Conservation (phyloP, 768 basidiomycete species). For the Boletus pseudo-olivaceus region DNA sequence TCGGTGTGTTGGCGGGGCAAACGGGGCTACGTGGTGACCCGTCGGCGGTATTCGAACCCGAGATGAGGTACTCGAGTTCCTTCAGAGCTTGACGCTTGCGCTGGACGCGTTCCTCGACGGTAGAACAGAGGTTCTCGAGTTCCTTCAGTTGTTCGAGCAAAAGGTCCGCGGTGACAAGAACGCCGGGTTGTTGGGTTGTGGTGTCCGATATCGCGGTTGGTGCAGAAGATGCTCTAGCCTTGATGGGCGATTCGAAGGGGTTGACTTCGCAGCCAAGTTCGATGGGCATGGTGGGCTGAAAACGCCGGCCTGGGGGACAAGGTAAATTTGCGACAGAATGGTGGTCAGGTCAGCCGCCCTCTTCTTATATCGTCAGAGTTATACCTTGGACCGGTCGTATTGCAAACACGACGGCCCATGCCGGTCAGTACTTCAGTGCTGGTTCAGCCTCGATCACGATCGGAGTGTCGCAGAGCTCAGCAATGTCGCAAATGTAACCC, state of each 20-base stretch:
- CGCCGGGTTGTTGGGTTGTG: conserved; percentile 11
- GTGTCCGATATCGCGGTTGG: neutral
- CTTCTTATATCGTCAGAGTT: conserved; percentile 12
- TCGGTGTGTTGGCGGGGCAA: conserved; percentile 24
- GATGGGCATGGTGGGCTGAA: conserved; percentile 7
- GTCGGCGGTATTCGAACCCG: conserved; percentile 6
- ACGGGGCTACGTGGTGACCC: conserved; percentile 15
- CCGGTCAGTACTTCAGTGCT: too few relatives aligned
- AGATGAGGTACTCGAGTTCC: conserved; percentile 23
- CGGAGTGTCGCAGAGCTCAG: neutral
- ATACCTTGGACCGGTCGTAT: conserved; percentile 9
- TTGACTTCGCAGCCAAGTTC: conserved; percentile 1
- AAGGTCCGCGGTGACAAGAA: conserved; percentile 31
- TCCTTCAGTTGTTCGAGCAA: conserved; percentile 24
- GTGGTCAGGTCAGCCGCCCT: neutral
- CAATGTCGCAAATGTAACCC: neutral
- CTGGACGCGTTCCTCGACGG: conserved; percentile 23
- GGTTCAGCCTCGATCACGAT: neutral
- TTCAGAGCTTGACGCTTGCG: conserved; percentile 21
- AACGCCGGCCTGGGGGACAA: neutral
- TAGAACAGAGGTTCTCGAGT: conserved; percentile 22
- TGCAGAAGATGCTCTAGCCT: neutral
- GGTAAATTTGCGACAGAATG: neutral
- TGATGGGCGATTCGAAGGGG: conserved; percentile 24
- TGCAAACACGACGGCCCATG: conserved; percentile 1